Evolutionary conservation across 108 stramenopile species (phyloP), one percentile per base, ranked within the genome.

Genomic region (Mayamaea pseudoterrestris): DNA sequence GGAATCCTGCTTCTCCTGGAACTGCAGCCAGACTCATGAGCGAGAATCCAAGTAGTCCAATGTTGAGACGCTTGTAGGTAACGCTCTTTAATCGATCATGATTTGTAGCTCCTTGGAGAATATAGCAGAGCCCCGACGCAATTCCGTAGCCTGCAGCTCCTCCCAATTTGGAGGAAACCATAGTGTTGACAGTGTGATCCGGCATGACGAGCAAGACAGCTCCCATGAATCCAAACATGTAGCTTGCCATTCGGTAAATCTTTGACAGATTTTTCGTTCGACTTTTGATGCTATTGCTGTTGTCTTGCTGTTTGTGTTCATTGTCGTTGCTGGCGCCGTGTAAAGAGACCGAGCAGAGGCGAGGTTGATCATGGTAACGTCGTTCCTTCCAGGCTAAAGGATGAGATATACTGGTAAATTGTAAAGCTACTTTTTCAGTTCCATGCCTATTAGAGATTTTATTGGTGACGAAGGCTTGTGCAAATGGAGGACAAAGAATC

Each of bases 81-180:
- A 77, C 75, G 49, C 71, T 73, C 14, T 51, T 40, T n/a, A 84
- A 48, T 35, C 76, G 65, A 55, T 76, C 61, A 30, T 66, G 41
- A 2, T 54, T 36, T 23, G 35, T 35, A 2, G 50, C 50, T 37
- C 30, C 26, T 36, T 30, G 17, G 42, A 55, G 25, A 21, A 55
- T 55, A 27, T 55, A 24, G 32, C 53, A 55, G 16, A 44, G 16
- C n/a, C 53, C 53, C 2, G 43, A 41, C n/a, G 43, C 53, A 18
- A 44, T 45, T 2, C 53, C 53, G 27, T 44, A 55, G 16, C 53
- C 53, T 17, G 44, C 44, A 2, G 42, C 53, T 2, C 53, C 53
- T 5, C 42, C 53, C n/a, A 55, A 27, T 30, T 55, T 55, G 4
- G 27, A n/a, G 6, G 53, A 41, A 1, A 55, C 16, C 40, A 23